These are phyloP conservation scores for Blastobotrys peoriensis DNA, from an alignment of 805 yeast genomes.

Conservation along the genomic window DNA sequence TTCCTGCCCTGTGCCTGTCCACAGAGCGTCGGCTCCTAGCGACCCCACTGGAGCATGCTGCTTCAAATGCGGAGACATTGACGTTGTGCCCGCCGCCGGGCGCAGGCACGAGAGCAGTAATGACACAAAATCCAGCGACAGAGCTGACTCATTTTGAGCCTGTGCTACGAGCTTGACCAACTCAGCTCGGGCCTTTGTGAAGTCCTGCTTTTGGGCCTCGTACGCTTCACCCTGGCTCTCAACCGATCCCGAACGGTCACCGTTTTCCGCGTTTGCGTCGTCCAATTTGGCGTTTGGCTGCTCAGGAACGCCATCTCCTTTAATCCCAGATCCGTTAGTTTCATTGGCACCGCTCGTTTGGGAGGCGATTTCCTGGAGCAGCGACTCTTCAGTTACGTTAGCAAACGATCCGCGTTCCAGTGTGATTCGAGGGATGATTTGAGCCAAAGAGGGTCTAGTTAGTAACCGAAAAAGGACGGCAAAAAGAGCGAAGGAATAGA, in stretches of 20 bases:
- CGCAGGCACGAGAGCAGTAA: conserved; percentile 70
- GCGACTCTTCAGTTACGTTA: conserved; percentile 49
- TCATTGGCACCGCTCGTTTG: conserved; percentile 3
- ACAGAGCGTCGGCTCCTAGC: conserved; percentile 36
- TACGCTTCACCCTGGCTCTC: conserved; percentile 8
- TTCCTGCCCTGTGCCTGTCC: conserved; percentile 22
- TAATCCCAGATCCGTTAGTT: conserved; percentile 11
- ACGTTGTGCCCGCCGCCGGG: conserved; percentile 79
- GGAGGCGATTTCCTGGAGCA: conserved; percentile 40
- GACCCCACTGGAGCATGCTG: conserved; percentile 74
- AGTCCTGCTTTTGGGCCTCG: conserved; percentile 11
- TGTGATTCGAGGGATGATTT: conserved; percentile 52
- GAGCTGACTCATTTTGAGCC: conserved; percentile 83
- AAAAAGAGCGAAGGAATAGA: background rate
- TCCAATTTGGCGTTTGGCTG: conserved; percentile 10
- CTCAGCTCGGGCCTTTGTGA: conserved; percentile 24
- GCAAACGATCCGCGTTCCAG: conserved; percentile 55
- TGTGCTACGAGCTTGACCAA: conserved; percentile 31
- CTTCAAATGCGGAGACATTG: conserved; percentile 80
- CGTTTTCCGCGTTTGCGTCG: conserved; percentile 18
- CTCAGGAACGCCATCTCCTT: conserved; percentile 6
- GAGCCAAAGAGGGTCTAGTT: conserved; percentile 20
- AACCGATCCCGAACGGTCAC: conserved; percentile 1
- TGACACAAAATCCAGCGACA: conserved; percentile 83
- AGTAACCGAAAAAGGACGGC: background rate